Percentiles rank a stretch among this genome's conserved stretches.
Evolutionary conservation across 345 rosid species (phyloP).

Genomic region (Excoecaria cochinchinensis): DNA sequence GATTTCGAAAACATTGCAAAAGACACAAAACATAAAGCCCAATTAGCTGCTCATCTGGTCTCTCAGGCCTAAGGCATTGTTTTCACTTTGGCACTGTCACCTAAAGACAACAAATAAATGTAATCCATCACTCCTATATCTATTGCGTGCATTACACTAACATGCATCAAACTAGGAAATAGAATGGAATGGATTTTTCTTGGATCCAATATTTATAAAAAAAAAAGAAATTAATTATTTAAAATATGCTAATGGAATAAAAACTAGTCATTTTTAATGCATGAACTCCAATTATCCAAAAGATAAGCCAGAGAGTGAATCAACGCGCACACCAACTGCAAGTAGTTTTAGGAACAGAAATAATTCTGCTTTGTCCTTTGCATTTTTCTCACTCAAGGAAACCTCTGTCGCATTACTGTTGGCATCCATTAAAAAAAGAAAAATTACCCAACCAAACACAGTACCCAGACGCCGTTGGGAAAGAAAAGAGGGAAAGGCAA

Average conservation of each 20-base stretch:
- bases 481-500: background rate
- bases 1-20: no score
- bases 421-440: background rate
- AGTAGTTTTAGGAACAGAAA: background rate
- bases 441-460: background rate
- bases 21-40: slow-evolving; percentile 18
- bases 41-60: slow-evolving; percentile 3
- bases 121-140: background rate
- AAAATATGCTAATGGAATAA: no score
- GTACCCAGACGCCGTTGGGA: background rate
- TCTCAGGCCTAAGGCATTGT: background rate
- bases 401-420: background rate
- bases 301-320: background rate
- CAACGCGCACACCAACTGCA: background rate
- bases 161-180: no score
- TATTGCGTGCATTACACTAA: background rate
- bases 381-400: slow-evolving; percentile 1
- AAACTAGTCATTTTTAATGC: slow-evolving; percentile 5
- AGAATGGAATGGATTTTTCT: no score
- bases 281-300: background rate
- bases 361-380: background rate
- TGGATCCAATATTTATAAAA: no score
- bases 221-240: no score
- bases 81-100: background rate
- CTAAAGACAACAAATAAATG: background rate